Evolutionary conservation across 805 yeast genomes (phyloP).

Genomic region (Schizosaccharomyces cryophilus): DNA sequence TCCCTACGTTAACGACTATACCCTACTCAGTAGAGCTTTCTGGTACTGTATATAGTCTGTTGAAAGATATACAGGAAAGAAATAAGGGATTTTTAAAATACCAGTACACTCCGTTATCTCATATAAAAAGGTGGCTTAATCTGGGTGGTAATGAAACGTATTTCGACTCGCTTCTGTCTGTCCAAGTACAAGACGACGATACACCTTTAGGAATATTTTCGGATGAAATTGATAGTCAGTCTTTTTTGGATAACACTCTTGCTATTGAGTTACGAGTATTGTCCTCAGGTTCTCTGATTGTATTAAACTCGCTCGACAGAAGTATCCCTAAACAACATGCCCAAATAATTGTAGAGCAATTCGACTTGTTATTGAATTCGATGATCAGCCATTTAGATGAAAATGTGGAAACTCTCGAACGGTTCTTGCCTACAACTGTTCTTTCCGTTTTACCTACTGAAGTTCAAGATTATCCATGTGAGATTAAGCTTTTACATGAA

Average conservation of each 20-base stretch:
- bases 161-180: slow-evolving; percentile 8
- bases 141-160: neutral
- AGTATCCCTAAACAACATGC: slow-evolving; percentile 7
- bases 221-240: neutral
- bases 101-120: slow-evolving; percentile 7
- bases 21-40: slow-evolving; percentile 6
- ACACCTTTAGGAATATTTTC: neutral
- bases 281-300: neutral
- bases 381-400: neutral
- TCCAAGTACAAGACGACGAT: slow-evolving; percentile 4
- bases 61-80: slow-evolving; percentile 1
- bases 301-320: neutral
- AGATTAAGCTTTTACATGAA: slow-evolving; percentile 6
- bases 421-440: neutral
- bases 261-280: slow-evolving; percentile 7
- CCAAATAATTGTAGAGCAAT: slow-evolving; percentile 6
- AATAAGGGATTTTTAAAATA: slow-evolving; percentile 1
- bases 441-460: slow-evolving; percentile 1
- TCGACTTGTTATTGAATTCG: slow-evolving; percentile 3
- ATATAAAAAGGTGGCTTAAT: slow-evolving; percentile 3
- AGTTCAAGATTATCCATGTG: slow-evolving; percentile 2
- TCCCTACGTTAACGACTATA: slow-evolving; percentile 9
- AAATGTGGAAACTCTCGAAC: neutral
- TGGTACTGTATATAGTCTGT: slow-evolving; percentile 6
- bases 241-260: slow-evolving; percentile 3